Base-by-base conservation (phyloP, 1,139 yeast species). In the Geotrichum klebahnii region DNA sequence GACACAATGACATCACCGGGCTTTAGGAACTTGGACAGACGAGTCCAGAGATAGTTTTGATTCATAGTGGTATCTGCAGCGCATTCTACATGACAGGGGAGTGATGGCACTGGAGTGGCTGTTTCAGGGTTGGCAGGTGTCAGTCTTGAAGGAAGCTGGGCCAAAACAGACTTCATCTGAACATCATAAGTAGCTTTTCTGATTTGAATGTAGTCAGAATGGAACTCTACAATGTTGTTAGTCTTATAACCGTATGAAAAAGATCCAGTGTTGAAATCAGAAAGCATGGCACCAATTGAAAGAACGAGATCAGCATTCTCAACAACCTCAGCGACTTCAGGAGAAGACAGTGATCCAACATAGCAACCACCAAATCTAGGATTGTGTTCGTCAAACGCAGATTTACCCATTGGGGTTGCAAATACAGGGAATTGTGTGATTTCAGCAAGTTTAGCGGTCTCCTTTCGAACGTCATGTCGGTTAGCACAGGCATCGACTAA, bases 351-450 rank as follows among this genome's bases (percentile, higher is more conserved):
- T 14, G 86, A 77, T 58, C 96, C 96, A 55, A 86, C 86, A 65
- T 86, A 87, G 50, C 83, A 90, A 68, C 96, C 96, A 58, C 89
- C 92, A 67, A 80, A 87, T 67, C 90, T 75, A 53, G 83, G 79
- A 66, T 83, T 76, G 54, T 74, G 74, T 71, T 87, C 96, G 69
- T 84, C 82, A 63, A 85, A 79, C 36, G 79, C 76, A 57, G 89
- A 84, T 71, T 86, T 86, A 70, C 95, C 95, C 95, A 87, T 85
- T 58, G 96, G 95, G 49, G 95, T 86, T 51, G 84, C 84, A 70
- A 79, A 86, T 32, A 84, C 85, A 36, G 95, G 94, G 80, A 81
- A 86, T 66, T 84, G 82, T 45, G 95, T 84, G 49, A 72, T 63
- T 59, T 80, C 79, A 51, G 84, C 84, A 65, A 87, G 76, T 58